Conservation (phyloP, 768 basidiomycete species). For the Tylopilus plumbeoviolaceoides region DNA sequence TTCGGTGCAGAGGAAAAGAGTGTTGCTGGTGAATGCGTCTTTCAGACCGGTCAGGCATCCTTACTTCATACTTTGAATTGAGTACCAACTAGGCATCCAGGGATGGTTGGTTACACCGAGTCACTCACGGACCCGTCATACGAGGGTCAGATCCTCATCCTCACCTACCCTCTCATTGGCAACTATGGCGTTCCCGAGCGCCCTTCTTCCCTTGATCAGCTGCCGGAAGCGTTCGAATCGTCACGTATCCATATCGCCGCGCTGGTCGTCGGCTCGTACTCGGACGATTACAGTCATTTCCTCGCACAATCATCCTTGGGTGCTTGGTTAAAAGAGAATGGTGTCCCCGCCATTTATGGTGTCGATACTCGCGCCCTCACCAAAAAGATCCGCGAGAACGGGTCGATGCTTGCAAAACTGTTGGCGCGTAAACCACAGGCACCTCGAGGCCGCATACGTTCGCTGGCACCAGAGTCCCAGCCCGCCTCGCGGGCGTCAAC, state of each 20-base stretch:
- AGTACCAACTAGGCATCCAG: constrained; percentile 40
- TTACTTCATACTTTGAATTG: constrained; percentile 5
- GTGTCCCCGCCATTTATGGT: constrained; percentile 91
- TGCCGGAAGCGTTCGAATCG: constrained; percentile 87
- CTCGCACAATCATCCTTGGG: constrained; percentile 85
- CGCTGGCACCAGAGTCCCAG: constrained; percentile 35
- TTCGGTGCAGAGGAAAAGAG: constrained; percentile 93
- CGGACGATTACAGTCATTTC: constrained; percentile 92
- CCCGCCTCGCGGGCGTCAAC: constrained; percentile 47
- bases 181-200: constrained; percentile 96
- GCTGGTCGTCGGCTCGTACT: constrained; percentile 90
- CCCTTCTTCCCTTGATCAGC: constrained; percentile 40
- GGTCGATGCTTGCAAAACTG: constrained; percentile 85
- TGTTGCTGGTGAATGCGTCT: constrained; percentile 96
- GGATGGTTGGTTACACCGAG: constrained; percentile 99
- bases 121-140: constrained; percentile 98
- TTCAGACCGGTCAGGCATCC: constrained; percentile 84
- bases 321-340: constrained; percentile 92
- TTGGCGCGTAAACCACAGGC: constrained; percentile 58
- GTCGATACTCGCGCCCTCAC: constrained; percentile 96
- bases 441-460: constrained; percentile 35
- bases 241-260: constrained; percentile 91
- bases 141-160: constrained; percentile 93
- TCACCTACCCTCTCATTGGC: constrained; percentile 95
- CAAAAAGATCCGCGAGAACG: constrained; percentile 93